Evolutionary conservation across 129 eudicot species (phyloP), one percentile per base, ranked within the genome.

Genomic region (Artemisia annua): DNA sequence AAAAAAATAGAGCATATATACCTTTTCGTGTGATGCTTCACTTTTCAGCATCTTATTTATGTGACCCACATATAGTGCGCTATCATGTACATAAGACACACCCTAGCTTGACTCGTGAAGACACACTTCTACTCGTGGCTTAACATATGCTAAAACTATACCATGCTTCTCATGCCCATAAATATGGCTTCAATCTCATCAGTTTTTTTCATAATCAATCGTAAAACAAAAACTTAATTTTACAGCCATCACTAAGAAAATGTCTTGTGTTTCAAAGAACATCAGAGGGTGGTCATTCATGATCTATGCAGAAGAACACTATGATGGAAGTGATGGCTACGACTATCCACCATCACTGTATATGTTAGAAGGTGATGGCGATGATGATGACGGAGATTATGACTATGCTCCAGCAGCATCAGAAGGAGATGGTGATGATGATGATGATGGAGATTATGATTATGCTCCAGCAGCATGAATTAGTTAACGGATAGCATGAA

Each of bases 391-490:
- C 28, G 78, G 74, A 18, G 62, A 39, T 13, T 76, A 70, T 56
- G 85, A 81, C 64, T 81, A 69, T 48, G 75, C 81, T 64, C 63
- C 7, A n/a, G 55, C 52, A 14, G 60, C 55, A 49, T 50, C 60
- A 48, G 35, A 20, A 11, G 17, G 17, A 14, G 84, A 70, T 11
- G 84, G 73, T 16, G 77, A 80, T 28, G 81, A 43, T 4, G 81
- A 43, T 4, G 80, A 74, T 18, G 81, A 81, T 65, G 74, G 81
- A 17, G 67, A 39, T 13, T 76, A 70, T 56, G 85, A 81, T 63
- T 81, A 69, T 48, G 78, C 81, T 11, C 85, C 85, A 7, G 80
- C 76, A 51, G 80, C 84, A 65, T 69, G 24, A 68, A n/a, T 26
- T 68, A n/a, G n/a, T 3, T 14, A 11, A 8, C 1, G 6, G 22